phyloP scores from a whole-genome alignment of 345 rosid species.

The Eucalyptus polyanthemos region DNA sequence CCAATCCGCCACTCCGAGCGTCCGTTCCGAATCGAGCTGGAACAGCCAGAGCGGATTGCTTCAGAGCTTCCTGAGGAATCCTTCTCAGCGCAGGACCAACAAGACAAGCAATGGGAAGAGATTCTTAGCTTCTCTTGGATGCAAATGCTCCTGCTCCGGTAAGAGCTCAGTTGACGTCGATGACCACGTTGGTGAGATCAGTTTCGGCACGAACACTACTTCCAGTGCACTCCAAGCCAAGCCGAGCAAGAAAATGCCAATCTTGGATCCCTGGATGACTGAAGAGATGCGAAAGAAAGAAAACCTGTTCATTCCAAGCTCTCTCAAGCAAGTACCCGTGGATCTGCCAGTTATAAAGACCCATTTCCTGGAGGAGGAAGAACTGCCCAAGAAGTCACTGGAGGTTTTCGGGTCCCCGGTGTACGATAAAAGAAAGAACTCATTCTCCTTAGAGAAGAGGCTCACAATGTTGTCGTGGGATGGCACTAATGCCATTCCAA shows the following conservation, averaged over 20 bases:
- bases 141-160: constrained; percentile 53
- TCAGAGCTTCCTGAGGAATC: constrained; percentile 1
- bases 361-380: not conserved
- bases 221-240: constrained; percentile 1
- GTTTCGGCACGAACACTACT: constrained; percentile 9
- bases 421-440: constrained; percentile 10
- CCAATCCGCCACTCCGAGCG: constrained; percentile 30
- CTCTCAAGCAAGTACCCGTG: not conserved
- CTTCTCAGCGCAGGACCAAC: not conserved
- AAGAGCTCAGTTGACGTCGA: not conserved
- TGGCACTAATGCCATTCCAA: constrained; percentile 9
- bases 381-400: constrained; percentile 31
- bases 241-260: not conserved
- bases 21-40: constrained; percentile 44
- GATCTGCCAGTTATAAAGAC: constrained; percentile 1
- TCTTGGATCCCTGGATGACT: not conserved
- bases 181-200: constrained; percentile 21
- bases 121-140: constrained; percentile 44
- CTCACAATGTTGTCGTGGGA: constrained; percentile 33
- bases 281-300: not conserved
- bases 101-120: constrained; percentile 17
- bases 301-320: not conserved
- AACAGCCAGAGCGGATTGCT: constrained; percentile 47
- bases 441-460: constrained; percentile 24
- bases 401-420: constrained; percentile 60